phyloP scores from a whole-genome alignment of 2,329 filamentous ascomycete genomes.

The Scytalidium lignicola region DNA sequence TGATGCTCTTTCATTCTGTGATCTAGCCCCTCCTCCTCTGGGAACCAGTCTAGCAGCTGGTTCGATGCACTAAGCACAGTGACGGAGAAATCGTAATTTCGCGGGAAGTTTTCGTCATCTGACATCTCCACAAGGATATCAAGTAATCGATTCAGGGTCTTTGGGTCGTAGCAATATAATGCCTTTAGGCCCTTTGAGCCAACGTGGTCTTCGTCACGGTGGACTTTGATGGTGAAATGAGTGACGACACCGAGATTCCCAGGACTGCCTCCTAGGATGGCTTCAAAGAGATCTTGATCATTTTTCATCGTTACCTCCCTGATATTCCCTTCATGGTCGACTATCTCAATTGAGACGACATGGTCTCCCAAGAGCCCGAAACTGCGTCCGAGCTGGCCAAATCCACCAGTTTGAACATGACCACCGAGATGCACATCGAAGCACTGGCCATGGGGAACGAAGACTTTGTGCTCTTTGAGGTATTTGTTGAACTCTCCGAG shows the following conservation, averaged over 20 bases:
- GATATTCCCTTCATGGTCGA: conserved; percentile 23
- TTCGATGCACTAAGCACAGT: conserved; percentile 38
- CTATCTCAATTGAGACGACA: conserved; percentile 22
- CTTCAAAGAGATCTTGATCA: conserved; percentile 27
- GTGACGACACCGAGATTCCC: conserved; percentile 30
- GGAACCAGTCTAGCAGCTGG: conserved; percentile 32
- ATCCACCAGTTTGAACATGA: conserved; percentile 43
- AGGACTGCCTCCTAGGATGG: conserved; percentile 28
- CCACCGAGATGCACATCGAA: conserved; percentile 40
- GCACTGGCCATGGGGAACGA: conserved; percentile 43
- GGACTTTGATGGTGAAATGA: conserved; percentile 31
- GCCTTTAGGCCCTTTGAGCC: conserved; percentile 38
- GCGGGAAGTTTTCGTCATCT: conserved; percentile 36
- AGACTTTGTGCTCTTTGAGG: conserved; percentile 34
- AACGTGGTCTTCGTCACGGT: conserved; percentile 33
- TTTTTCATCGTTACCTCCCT: conserved; percentile 19
- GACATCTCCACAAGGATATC: conserved; percentile 38
- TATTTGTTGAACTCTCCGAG: conserved; percentile 39
- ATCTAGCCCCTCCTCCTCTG: conserved; percentile 24
- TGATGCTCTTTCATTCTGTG: conserved; percentile 18
- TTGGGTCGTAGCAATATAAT: conserved; percentile 34
- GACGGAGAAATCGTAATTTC: conserved; percentile 42
- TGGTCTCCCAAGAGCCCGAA: conserved; percentile 33
- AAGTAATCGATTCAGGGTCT: conserved; percentile 34
- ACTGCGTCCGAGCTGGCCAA: conserved; percentile 40